A percentile compares a stretch with the other conserved stretches of the same genome.
Evolutionary conservation across 257 asterid genomes (phyloP).

Genomic region (Agastache rugosa): DNA sequence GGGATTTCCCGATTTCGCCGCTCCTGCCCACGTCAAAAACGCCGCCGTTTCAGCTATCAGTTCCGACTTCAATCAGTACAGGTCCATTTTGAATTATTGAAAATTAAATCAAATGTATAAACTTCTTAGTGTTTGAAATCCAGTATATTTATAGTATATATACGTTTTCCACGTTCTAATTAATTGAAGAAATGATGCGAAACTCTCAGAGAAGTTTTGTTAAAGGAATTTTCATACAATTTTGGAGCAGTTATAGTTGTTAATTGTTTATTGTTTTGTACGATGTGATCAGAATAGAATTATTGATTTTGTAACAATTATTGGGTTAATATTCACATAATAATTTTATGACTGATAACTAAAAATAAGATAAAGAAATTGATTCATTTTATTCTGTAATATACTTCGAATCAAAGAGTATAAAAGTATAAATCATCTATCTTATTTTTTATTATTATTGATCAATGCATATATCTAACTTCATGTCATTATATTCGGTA

Average conservation of each 20-base stretch:
- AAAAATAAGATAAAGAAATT: background rate
- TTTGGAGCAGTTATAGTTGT: background rate
- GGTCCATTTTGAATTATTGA: slow-evolving; percentile 40
- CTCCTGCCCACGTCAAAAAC: slow-evolving; percentile 61
- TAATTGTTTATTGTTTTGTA: background rate
- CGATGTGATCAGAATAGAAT: no score
- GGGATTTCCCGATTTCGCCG: slow-evolving; percentile 93
- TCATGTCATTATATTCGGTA: no score
- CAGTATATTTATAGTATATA: background rate
- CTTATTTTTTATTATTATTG: no score
- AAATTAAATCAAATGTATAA: background rate
- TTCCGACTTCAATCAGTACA: slow-evolving; percentile 93
- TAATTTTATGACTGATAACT: background rate
- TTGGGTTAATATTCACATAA: no score
- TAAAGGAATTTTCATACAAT: background rate
- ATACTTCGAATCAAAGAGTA: no score
- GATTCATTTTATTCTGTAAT: background rate
- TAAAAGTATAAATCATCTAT: no score
- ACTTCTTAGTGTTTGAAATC: background rate
- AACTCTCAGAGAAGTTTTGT: no score
- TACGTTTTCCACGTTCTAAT: background rate
- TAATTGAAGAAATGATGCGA: background rate
- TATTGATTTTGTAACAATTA: no score
- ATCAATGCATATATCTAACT: no score
- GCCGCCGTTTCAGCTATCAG: slow-evolving; percentile 84